Base-by-base conservation (phyloP, 2,329 filamentous ascomycete species). In the Colletotrichum gigasporum region DNA sequence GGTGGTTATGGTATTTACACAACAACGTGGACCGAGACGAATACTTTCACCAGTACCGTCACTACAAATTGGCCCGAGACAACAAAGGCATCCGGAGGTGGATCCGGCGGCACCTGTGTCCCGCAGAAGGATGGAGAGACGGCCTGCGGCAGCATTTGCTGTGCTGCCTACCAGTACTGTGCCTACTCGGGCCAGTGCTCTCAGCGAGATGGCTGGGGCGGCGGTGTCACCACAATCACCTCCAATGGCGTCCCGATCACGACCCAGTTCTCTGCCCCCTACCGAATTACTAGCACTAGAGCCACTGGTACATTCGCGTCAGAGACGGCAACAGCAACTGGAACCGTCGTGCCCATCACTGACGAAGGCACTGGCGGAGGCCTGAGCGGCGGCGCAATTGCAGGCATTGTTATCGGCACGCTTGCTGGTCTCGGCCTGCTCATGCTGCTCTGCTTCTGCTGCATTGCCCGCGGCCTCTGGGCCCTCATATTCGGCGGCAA, bases 381-480 rank as follows among this genome's bases (percentile, higher is more conserved):
- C 42, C 83, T 94, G 56, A 91, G 89, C 70, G 85, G 83, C 42
- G 91, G 91, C 54, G 91, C 90, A 64, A 94, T 94, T 70, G 91
- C 92, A 14, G 91, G 91, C 65, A 94, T 94, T 71, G 91, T 94
- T 68, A 89, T 94, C 59, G 91, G 91, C 67, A 85, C 87, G 10
- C 82, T 94, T 50, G 84, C 85, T 12, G 91, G 90, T 66, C 82
- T 93, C 34, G 77, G 84, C 39, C 80, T 94, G 2, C 85, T 94
- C 20, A 79, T 90, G 4, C 83, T 92, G 7, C 78, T 94, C 71
- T 93, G 90, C 82, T 89, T 92, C 79, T 94, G 88, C 83, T 92
- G 90, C 80, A 88, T 90, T 64, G 83, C 85, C 63, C 83, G 85
- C 68, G 86, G 86, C 12, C 79, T 90, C 42, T 91, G 88, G 83